A percentile compares a stretch with the other conserved stretches of the same genome.
These are phyloP conservation scores for Lithocarpus polystachyus DNA, from an alignment of 306 rosid species.

Conservation along the genomic window DNA sequence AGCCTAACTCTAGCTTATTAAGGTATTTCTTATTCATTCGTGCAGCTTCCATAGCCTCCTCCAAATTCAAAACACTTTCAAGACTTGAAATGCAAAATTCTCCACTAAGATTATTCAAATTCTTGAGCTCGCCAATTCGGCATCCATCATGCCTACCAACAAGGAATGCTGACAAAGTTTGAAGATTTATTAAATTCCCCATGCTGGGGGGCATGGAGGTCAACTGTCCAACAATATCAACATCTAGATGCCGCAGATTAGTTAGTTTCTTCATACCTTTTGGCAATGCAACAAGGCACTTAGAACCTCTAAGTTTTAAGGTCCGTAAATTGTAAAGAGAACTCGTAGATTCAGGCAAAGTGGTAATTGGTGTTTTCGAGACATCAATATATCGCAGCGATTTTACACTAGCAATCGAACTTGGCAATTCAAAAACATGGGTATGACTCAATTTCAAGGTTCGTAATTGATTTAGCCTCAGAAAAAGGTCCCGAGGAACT, in stretches of 20 bases:
- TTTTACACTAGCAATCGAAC: conserved; percentile 16
- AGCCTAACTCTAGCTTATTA: neutral
- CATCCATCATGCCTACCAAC: conserved; percentile 17
- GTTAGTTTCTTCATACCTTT: conserved; percentile 13
- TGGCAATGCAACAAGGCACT: conserved; percentile 10
- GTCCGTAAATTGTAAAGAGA: conserved; percentile 8
- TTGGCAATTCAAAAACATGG: conserved; percentile 14
- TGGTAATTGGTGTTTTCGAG: conserved; percentile 6
- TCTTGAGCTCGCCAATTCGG: conserved; percentile 9
- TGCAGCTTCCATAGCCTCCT: conserved; percentile 20
- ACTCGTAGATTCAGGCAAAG: conserved; percentile 12
- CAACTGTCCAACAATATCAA: conserved; percentile 14
- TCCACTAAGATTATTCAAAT: conserved; percentile 5
- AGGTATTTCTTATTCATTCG: conserved; percentile 5
- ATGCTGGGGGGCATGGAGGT: conserved; percentile 2
- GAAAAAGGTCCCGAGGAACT: conserved; percentile 17
- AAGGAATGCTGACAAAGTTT: conserved; percentile 19
- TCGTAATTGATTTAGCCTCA: conserved; percentile 1
- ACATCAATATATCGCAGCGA: neutral
- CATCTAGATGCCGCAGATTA: conserved; percentile 20
- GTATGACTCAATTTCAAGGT: conserved; percentile 7
- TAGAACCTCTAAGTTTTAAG: conserved; percentile 9
- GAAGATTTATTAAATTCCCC: conserved; percentile 19
- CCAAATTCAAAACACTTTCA: neutral
- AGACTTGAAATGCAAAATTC: conserved; percentile 20